Evolutionary conservation across 2,329 filamentous ascomycete genomes (phyloP).

Genomic region (Neofusicoccum sp.): DNA sequence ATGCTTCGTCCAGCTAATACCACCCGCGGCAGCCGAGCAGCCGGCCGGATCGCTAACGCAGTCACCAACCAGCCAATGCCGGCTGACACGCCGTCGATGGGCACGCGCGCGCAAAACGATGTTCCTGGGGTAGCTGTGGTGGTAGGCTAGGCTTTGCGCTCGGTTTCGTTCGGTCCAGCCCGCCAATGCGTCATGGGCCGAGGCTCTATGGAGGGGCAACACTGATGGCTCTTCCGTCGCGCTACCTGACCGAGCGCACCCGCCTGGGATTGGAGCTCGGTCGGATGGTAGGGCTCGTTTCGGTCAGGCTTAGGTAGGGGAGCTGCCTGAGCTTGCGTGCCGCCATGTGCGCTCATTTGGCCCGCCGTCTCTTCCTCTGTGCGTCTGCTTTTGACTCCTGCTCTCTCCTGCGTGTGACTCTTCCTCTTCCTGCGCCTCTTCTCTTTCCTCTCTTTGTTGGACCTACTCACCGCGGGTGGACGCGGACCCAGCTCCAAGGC

Average conservation of each 20-base stretch:
- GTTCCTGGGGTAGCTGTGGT: not conserved
- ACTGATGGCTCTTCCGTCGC: not conserved
- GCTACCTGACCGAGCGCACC: not conserved
- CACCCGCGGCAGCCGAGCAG: too few species aligned
- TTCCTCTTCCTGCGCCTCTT: not conserved
- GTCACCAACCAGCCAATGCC: too few species aligned
- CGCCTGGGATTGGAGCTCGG: slow-evolving; percentile 20
- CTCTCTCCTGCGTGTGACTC: not conserved
- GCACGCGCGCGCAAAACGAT: not conserved
- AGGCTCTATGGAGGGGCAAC: slow-evolving; percentile 19
- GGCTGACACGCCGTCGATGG: too few species aligned
- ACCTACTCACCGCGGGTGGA: not conserved
- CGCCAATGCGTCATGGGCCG: slow-evolving; percentile 20
- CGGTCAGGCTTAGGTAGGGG: not conserved
- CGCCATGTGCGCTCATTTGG: not conserved
- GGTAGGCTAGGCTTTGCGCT: slow-evolving; percentile 10
- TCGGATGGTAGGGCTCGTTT: slow-evolving; percentile 10
- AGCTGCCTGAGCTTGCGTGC: not conserved
- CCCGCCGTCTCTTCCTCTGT: not conserved
- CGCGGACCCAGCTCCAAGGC: not conserved
- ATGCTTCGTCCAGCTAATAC: too few species aligned
- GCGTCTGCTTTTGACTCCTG: not conserved
- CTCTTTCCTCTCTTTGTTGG: not conserved
- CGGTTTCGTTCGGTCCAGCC: slow-evolving; percentile 19
- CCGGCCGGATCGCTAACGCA: too few species aligned